Percentiles rank a stretch among this genome's conserved stretches.
These are phyloP conservation scores for Hyaloscypha bicolor DNA, from an alignment of 495 filamentous ascomycete genomes.

Conservation along the genomic window DNA sequence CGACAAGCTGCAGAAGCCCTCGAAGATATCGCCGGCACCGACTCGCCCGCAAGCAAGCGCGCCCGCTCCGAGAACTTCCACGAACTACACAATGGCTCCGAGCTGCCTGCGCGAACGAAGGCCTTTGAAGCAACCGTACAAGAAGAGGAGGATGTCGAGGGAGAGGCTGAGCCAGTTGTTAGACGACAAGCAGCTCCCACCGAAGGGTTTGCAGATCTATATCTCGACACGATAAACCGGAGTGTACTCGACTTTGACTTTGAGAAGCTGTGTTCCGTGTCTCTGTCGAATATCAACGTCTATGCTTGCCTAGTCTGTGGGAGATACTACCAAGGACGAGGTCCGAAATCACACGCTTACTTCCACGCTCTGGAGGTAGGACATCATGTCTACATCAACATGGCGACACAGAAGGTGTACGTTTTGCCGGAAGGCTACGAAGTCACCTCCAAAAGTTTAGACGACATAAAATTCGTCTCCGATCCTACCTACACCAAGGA, in stretches of 20 bases:
- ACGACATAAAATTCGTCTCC: constrained; percentile 98
- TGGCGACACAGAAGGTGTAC: constrained; percentile 92
- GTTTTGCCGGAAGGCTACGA: constrained; percentile 98
- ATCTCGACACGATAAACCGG: constrained; percentile 96
- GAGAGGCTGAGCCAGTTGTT: constrained; percentile 41
- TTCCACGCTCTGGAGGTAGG: constrained; percentile 93
- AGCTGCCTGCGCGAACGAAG: constrained; percentile 45
- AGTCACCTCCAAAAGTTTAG: constrained; percentile 90
- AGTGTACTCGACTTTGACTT: constrained; percentile 92
- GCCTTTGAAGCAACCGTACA: constrained; percentile 29
- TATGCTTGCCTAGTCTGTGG: constrained; percentile 98
- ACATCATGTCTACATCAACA: constrained; percentile 98
- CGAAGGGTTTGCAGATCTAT: constrained; percentile 92
- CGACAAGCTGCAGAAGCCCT: constrained; percentile 75
- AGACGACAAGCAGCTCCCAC: constrained; percentile 72
- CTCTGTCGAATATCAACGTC: constrained; percentile 96
- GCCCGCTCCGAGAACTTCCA: constrained; percentile 64
- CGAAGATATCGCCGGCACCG: constrained; percentile 59
- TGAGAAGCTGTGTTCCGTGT: constrained; percentile 95
- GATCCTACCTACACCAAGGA: constrained; percentile 83
- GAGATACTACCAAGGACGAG: constrained; percentile 95
- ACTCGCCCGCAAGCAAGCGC: constrained; percentile 78
- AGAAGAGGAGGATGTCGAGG: constrained; percentile 25
- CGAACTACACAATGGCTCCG: constrained; percentile 40
- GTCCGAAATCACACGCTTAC: constrained; percentile 93